A percentile compares a stretch with the other conserved stretches of the same genome.
Conservation (phyloP, 768 basidiomycete species). For the Calocybe gangraenosa region DNA sequence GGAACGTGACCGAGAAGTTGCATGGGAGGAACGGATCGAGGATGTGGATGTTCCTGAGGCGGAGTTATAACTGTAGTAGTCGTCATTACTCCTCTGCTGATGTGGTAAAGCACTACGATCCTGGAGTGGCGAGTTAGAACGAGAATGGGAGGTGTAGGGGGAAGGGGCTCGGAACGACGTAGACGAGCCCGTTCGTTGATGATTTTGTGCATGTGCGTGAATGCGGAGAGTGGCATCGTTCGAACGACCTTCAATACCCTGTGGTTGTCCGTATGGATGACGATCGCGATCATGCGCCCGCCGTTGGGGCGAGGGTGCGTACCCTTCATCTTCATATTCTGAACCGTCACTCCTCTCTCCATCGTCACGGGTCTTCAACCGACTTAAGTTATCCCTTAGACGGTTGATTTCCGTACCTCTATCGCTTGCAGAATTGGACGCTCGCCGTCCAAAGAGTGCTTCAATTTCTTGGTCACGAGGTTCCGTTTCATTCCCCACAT, state of each 20-base stretch:
- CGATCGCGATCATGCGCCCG: conserved; percentile 29
- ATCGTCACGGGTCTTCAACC: conserved; percentile 41
- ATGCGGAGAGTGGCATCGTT: conserved; percentile 34
- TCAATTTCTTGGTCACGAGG: conserved; percentile 58
- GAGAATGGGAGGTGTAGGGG: conserved; percentile 36
- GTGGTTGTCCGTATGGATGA: conserved; percentile 33
- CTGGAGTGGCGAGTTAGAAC: conserved; percentile 35
- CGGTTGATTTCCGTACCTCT: conserved; percentile 24
- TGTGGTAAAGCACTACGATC: conserved; percentile 30
- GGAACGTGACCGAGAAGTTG: conserved; percentile 54
- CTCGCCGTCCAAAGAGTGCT: conserved; percentile 35
- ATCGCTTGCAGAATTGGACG: not conserved
- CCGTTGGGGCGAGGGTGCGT: conserved; percentile 39
- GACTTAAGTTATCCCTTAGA: conserved; percentile 48
- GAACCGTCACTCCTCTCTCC: conserved; percentile 58
- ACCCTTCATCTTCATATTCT: conserved; percentile 61
- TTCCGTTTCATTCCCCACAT: conserved; percentile 66
- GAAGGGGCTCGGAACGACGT: conserved; percentile 41
- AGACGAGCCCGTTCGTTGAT: conserved; percentile 47
- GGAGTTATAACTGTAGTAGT: conserved; percentile 23
- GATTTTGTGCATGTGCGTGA: conserved; percentile 41
- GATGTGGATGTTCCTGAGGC: conserved; percentile 41
- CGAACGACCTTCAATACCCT: conserved; percentile 28
- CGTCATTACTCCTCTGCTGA: conserved; percentile 20
- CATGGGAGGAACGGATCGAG: conserved; percentile 50